A percentile compares a stretch with the other conserved stretches of the same genome.
Evolutionary conservation across 1,139 yeast genomes (phyloP).

Genomic region (Kurtzmaniella natalensis): DNA sequence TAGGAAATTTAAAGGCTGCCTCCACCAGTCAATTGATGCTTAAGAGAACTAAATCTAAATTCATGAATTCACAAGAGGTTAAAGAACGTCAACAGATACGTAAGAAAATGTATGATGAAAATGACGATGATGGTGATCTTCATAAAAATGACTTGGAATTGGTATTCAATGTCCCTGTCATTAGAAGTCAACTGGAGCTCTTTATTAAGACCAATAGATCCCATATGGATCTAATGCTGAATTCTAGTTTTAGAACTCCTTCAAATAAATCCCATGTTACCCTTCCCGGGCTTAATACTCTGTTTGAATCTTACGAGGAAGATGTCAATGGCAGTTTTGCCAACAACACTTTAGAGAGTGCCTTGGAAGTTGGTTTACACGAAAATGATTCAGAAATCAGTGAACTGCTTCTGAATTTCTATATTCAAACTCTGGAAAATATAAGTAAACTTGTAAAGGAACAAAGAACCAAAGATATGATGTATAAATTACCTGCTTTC

Average conservation of each 20-base stretch:
- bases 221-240: constrained; percentile 25
- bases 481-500: constrained; percentile 37
- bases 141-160: constrained; percentile 35
- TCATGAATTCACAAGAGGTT: constrained; percentile 31
- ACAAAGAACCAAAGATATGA: constrained; percentile 30
- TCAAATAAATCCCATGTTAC: constrained; percentile 19
- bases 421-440: constrained; percentile 34
- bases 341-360: background rate
- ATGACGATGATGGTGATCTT: constrained; percentile 41
- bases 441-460: constrained; percentile 28
- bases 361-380: too few relatives aligned
- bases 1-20: background rate
- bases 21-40: constrained; percentile 1
- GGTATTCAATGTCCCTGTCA: constrained; percentile 44
- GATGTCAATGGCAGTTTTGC: background rate
- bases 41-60: constrained; percentile 34
- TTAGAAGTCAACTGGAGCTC: constrained; percentile 33
- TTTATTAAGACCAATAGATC: constrained; percentile 21
- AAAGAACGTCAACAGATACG: constrained; percentile 37
- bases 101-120: constrained; percentile 41
- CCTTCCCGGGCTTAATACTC: constrained; percentile 27
- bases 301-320: background rate
- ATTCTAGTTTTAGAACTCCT: constrained; percentile 25
- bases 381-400: constrained; percentile 24
- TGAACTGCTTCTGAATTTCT: constrained; percentile 34